Evolutionary conservation across 306 rosid genomes (phyloP), one percentile per base, ranked within the genome.

Genomic region (Fragaria ananassa): DNA sequence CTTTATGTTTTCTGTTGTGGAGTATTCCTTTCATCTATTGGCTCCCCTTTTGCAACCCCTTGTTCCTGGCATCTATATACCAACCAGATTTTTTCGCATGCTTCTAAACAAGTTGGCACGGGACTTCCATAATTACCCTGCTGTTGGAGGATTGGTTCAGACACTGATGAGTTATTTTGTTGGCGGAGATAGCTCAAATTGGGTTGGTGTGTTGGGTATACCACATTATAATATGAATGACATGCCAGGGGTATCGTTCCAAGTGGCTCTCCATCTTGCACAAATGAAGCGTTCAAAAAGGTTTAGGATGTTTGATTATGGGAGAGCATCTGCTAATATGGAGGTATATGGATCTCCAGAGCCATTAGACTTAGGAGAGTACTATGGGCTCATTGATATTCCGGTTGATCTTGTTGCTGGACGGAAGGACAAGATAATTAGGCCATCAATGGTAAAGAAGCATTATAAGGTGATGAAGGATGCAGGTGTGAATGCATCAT

Each of bases 191-290:
- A 94, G 97, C 83, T 94, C 98, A 62, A 94, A 94, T 71, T 94
- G 98, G 98, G 94, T 94, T 39, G 98, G 98, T 18, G 97, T 89
- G 13, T 68, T 91, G 67, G 96, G 96, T 19, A 64, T 90, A 53
- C 96, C 98, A 5, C 98, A 94, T 83, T 94, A 94, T 84, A 94
- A 94, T 81, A 94, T 91, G 96, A 90, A 94, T 44, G 98, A 94
- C 78, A 94, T 94, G 98, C 98, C 97, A 0, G 98, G 98, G 21
- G 89, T 94, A 21, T 84, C 98, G 27, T 87, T 94, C 67, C 87
- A 79, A 0, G 88, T 94, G 68, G 92, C 88, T 4, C 87, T 91
- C 49, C 98, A 94, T 86, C 89, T 91, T 70, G 96, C 95, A 1
- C 98, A 94, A 84, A 91, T 94, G 85, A 94, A 91, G 87, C 96